These are phyloP conservation scores for Dothidotthia symphoricarpi DNA, from an alignment of 2,329 filamentous ascomycete species.

Conservation along the genomic window DNA sequence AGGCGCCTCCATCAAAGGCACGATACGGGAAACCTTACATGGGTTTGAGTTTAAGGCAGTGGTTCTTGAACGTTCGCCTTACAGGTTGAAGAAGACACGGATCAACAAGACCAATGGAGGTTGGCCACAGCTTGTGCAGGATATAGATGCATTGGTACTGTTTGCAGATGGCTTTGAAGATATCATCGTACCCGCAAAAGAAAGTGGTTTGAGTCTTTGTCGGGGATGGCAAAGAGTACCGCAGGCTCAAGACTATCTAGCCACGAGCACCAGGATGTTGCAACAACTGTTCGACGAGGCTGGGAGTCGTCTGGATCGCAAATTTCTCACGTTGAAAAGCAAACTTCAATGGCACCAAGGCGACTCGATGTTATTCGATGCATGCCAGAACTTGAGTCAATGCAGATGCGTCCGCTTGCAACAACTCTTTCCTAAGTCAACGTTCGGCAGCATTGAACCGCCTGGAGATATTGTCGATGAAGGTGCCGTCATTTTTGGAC, in stretches of 20 bases:
- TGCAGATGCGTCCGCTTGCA: slow-evolving; percentile 14
- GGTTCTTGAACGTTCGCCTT: slow-evolving; percentile 14
- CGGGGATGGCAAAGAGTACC: slow-evolving; percentile 9
- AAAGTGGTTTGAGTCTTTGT: slow-evolving; percentile 7
- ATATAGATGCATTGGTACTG: slow-evolving; percentile 19
- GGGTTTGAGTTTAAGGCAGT: slow-evolving; percentile 18
- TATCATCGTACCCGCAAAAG: slow-evolving; percentile 7
- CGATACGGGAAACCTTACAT: slow-evolving; percentile 3
- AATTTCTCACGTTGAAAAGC: slow-evolving; percentile 13
- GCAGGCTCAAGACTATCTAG: slow-evolving; percentile 14
- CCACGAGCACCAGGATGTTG: slow-evolving; percentile 8
- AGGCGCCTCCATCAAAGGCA: slow-evolving; percentile 6
- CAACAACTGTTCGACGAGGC: slow-evolving; percentile 15
- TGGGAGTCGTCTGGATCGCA: slow-evolving; percentile 10
- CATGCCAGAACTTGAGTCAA: background rate
- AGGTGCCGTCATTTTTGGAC: slow-evolving; percentile 19
- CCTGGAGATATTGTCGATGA: slow-evolving; percentile 7
- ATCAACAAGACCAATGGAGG: slow-evolving; percentile 14
- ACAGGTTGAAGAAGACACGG: slow-evolving; percentile 7
- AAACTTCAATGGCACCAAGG: slow-evolving; percentile 18
- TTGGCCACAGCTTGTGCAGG: slow-evolving; percentile 12
- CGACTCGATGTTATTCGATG: slow-evolving; percentile 1
- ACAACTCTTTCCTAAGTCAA: slow-evolving; percentile 9
- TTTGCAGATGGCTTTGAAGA: slow-evolving; percentile 19
- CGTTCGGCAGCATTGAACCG: slow-evolving; percentile 2